Conservation (phyloP, 208 protist genomes). For the Trypanosoma melophagium region DNA sequence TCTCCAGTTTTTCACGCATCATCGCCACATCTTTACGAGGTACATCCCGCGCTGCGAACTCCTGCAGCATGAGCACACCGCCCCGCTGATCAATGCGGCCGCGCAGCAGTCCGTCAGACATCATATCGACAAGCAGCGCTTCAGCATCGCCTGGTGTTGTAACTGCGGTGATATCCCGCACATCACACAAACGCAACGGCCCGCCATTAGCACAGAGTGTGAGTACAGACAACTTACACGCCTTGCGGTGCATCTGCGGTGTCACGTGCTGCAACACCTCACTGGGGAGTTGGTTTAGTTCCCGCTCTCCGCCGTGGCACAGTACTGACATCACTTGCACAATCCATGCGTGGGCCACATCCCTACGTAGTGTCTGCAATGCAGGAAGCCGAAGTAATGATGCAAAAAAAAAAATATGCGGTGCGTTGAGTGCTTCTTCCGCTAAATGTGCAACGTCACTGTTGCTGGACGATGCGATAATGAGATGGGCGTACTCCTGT, state of each 20-base stretch:
- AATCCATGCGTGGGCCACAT: constrained; percentile 24
- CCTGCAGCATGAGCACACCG: constrained; percentile 35
- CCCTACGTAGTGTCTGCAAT: constrained; percentile 16
- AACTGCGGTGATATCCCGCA: constrained; percentile 27
- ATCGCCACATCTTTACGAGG: constrained; percentile 23
- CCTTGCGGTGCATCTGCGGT: constrained; percentile 27
- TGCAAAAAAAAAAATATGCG: constrained; percentile 55
- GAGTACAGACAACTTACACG: constrained; percentile 44
- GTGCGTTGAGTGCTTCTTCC: constrained; percentile 30
- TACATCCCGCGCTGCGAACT: constrained; percentile 45
- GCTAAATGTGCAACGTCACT: constrained; percentile 20
- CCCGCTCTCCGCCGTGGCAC: constrained; percentile 30
- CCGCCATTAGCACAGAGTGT: constrained; percentile 30
- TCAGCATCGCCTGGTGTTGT: constrained; percentile 31
- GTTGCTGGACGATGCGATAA: constrained; percentile 4
- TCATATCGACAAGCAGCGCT: constrained; percentile 43
- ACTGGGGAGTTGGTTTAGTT: constrained; percentile 13
- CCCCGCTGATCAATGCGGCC: constrained; percentile 47
- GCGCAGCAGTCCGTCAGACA: constrained; percentile 41
- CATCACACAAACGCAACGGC: constrained; percentile 32
- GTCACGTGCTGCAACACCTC: constrained; percentile 12
- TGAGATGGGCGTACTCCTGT: constrained; percentile 24
- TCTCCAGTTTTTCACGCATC: constrained; percentile 37
- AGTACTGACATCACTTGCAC: constrained; percentile 31
- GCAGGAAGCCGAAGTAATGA: constrained; percentile 23